Percentiles rank a stretch among this genome's conserved stretches.
These are phyloP conservation scores for Fusarium goolgardi DNA, from an alignment of 2,329 filamentous ascomycete genomes.

Conservation along the genomic window DNA sequence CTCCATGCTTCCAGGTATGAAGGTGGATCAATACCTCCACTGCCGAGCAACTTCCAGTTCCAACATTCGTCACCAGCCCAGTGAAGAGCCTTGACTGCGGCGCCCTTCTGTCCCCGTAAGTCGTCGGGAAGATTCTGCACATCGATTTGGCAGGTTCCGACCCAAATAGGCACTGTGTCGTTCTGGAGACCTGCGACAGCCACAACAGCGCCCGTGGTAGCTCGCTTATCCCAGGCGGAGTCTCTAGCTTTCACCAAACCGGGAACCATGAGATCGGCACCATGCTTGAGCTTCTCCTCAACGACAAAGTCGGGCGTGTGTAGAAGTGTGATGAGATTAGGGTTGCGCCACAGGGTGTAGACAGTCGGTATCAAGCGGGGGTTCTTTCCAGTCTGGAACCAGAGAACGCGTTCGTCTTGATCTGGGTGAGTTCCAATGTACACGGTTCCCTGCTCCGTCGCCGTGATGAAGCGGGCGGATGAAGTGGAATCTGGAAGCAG, in stretches of 20 bases:
- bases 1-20: constrained; percentile 31
- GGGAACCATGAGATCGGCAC: constrained; percentile 42
- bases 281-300: constrained; percentile 40
- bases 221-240: constrained; percentile 34
- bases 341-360: constrained; percentile 42
- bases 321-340: constrained; percentile 36
- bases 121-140: constrained; percentile 24
- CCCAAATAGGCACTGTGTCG: constrained; percentile 39
- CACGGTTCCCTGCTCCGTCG: constrained; percentile 34
- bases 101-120: constrained; percentile 37
- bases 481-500: constrained; percentile 41
- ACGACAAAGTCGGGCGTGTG: constrained; percentile 43
- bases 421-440: constrained; percentile 37
- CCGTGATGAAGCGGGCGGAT: constrained; percentile 40
- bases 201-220: constrained; percentile 36
- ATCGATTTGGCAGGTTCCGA: constrained; percentile 39
- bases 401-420: constrained; percentile 41
- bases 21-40: constrained; percentile 37
- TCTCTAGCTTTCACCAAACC: constrained; percentile 33
- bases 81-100: constrained; percentile 37
- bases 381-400: constrained; percentile 42
- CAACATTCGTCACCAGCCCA: constrained; percentile 43
- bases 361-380: constrained; percentile 41
- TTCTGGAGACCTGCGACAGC: constrained; percentile 39
- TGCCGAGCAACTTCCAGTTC: constrained; percentile 40